Evolutionary conservation across 2,329 filamentous ascomycete species (phyloP).

Genomic region (Acrocalymma vagum): DNA sequence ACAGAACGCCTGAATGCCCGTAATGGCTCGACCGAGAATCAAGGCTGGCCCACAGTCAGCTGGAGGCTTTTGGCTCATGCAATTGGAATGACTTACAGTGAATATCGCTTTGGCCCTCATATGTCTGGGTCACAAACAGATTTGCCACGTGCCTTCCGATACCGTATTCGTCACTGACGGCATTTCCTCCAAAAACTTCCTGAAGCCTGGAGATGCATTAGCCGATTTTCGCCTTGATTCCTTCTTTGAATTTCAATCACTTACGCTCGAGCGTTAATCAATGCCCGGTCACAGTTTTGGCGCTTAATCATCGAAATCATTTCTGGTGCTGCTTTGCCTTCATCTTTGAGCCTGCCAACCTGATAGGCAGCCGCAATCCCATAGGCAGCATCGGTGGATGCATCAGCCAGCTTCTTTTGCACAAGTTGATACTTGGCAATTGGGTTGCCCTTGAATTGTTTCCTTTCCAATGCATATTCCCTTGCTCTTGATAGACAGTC

Average conservation of each 20-base stretch:
- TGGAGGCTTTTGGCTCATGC: no score
- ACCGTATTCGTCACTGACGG: conserved; percentile 95
- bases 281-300: conserved; percentile 93
- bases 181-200: conserved; percentile 97
- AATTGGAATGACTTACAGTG: conserved; percentile 75
- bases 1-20: conserved; percentile 80
- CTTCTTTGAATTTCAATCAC: no score
- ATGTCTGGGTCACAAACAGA: conserved; percentile 96
- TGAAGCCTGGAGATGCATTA: conserved; percentile 67
- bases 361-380: conserved; percentile 90
- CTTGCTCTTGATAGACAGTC: conserved; percentile 85
- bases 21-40: conserved; percentile 61
- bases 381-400: conserved; percentile 87
- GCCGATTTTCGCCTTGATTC: no score
- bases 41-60: conserved; percentile 55
- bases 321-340: conserved; percentile 86
- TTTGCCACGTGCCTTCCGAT: conserved; percentile 97
- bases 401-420: conserved; percentile 97
- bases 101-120: conserved; percentile 98
- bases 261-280: conserved; percentile 76
- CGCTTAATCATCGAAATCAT: conserved; percentile 98
- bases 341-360: conserved; percentile 91
- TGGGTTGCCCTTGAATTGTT: conserved; percentile 95
- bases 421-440: conserved; percentile 95
- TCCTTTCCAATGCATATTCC: conserved; percentile 88